A percentile compares a stretch with the other conserved stretches of the same genome.
phyloP scores from a whole-genome alignment of 2,329 filamentous ascomycete genomes.

The Colletotrichum sp. region DNA sequence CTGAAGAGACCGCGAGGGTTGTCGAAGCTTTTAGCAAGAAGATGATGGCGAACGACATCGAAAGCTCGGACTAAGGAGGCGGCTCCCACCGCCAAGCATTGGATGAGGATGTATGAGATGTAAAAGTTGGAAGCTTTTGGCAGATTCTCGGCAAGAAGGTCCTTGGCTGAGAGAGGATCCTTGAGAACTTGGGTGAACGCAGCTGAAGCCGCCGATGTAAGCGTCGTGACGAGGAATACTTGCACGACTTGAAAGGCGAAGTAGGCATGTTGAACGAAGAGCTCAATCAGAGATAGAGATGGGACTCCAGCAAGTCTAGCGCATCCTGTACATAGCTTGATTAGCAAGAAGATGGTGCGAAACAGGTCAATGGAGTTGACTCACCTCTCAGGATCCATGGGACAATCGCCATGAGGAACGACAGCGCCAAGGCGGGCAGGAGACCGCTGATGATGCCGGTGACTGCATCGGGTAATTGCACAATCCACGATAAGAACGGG shows the following conservation, averaged over 20 bases:
- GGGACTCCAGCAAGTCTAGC: conserved; percentile 75
- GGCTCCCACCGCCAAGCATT: conserved; percentile 82
- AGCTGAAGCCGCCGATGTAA: conserved; percentile 75
- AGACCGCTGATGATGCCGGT: conserved; percentile 84
- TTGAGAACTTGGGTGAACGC: conserved; percentile 62
- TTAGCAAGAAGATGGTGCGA: conserved; percentile 7
- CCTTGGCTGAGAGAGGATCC: conserved; percentile 26
- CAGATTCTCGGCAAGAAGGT: conserved; percentile 69
- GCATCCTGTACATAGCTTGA: conserved; percentile 51
- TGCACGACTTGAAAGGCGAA: conserved; percentile 84
- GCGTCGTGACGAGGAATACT: conserved; percentile 82
- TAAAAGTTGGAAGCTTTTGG: conserved; percentile 87
- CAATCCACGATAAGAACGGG: conserved; percentile 76
- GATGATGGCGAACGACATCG: conserved; percentile 61
- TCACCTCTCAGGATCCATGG: conserved; percentile 77
- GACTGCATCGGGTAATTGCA: conserved; percentile 69
- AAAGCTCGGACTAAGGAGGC: conserved; percentile 73
- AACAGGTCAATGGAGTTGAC: conserved; percentile 18
- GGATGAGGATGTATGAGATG: conserved; percentile 90
- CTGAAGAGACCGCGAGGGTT: conserved; percentile 81
- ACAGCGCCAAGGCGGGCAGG: conserved; percentile 78
- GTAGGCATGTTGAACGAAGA: conserved; percentile 80
- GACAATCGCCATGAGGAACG: conserved; percentile 82
- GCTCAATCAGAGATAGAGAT: conserved; percentile 73
- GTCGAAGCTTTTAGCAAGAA: conserved; percentile 77